Evolutionary conservation across 164 flowering plant species (phyloP), one percentile per base, ranked within the genome.

Genomic region (Berberis thunbergii): DNA sequence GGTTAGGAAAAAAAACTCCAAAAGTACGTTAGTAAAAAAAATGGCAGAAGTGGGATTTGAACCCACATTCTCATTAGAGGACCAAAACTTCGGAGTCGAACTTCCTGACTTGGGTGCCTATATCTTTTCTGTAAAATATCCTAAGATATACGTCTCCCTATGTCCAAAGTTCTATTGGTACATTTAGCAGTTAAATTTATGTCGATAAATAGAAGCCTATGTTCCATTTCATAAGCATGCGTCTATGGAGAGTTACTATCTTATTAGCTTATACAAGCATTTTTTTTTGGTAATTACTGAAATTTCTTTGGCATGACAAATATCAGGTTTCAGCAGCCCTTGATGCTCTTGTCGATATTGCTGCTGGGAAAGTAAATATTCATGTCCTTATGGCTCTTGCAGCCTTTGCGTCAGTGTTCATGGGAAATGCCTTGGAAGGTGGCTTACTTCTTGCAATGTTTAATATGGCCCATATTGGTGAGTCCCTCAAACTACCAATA

Each of bases 301-400:
- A 64, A 62, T 46, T 10, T 44, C 8, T 48, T 8, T 54, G n/a
- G 12, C 53, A 40, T 54, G 40, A 6, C 11, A 52, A 42, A 12
- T 44, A 2, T 56, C 79, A 92, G 96, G 81, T 89, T 7, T 88
- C 98, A 49, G 86, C 98, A 10, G 80, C 89, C 60, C 84, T 87
- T 76, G 99, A 94, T 80, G 96, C 99, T 46, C 76, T 82, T 54
- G 72, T 79, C 59, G 99, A 94, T 74, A 78, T 91, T 63, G 68
- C 85, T 66, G 96, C 89, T 65, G 99, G 97, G 40, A 94, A 77
- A 66, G 90, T 94, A 39, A 94, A 91, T 65, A 94, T 94, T 64
- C 99, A 94, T 76, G 99, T 94, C 43, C 76, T 94, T 53, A 94
- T 94, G 99, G 97, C 99, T 40, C 82, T 94, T 54, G 96, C 99